Evolutionary conservation across 1,284 basidiomycete genomes (phyloP).

Genomic region (Cutaneotrichosporon cutaneum): DNA sequence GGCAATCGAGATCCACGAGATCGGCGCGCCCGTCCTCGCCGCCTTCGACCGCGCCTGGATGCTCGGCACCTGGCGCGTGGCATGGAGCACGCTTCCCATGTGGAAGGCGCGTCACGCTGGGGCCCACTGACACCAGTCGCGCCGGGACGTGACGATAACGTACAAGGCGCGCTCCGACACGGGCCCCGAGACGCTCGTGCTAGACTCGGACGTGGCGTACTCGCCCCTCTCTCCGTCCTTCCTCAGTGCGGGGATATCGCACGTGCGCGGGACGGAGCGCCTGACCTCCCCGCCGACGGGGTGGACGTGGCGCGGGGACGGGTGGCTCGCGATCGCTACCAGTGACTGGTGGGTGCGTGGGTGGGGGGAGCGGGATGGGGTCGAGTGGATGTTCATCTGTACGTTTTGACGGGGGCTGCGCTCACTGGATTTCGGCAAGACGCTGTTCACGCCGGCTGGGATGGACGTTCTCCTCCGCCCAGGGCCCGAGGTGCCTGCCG

Average conservation of each 20-base stretch:
- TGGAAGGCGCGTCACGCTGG: conserved; percentile 54
- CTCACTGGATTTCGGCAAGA: conserved; percentile 56
- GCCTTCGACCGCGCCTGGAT: conserved; percentile 49
- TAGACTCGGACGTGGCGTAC: conserved; percentile 16
- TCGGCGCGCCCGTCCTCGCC: conserved; percentile 4
- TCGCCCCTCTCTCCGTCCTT: not conserved
- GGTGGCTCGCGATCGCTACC: conserved; percentile 54
- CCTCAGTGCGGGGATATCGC: not conserved
- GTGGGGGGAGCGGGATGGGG: conserved; percentile 39
- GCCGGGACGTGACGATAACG: conserved; percentile 13
- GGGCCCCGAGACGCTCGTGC: not conserved
- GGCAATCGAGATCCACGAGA: conserved; percentile 4
- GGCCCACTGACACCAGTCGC: conserved; percentile 3
- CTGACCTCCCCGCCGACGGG: conserved; percentile 28
- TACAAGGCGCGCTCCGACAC: conserved; percentile 4
- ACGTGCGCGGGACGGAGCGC: conserved; percentile 52
- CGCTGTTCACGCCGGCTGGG: conserved; percentile 59
- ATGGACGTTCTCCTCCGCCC: conserved; percentile 51
- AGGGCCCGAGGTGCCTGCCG: not conserved
- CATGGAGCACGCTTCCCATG: conserved; percentile 57
- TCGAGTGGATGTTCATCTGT: conserved; percentile 58
- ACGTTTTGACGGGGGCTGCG: conserved; percentile 15
- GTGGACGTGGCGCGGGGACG: conserved; percentile 58
- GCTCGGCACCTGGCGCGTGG: conserved; percentile 57
- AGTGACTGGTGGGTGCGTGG: conserved; percentile 59